These are phyloP conservation scores for Phytopythium litorale DNA, from an alignment of 352 stramenopile genomes.

Conservation along the genomic window DNA sequence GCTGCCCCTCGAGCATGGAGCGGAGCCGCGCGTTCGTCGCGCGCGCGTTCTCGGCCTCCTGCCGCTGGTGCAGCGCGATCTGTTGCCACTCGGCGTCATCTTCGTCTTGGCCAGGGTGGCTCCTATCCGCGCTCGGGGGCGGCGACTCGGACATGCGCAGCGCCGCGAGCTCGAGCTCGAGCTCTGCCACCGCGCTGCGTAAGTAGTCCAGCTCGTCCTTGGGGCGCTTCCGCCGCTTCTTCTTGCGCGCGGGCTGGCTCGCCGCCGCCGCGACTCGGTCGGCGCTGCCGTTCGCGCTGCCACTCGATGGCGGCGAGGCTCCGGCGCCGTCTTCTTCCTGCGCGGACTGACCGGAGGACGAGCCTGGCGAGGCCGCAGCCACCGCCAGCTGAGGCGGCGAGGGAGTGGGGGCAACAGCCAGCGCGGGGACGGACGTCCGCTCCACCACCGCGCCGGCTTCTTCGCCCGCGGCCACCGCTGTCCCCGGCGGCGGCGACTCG, in stretches of 20 bases:
- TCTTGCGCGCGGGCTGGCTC: constrained; percentile 10
- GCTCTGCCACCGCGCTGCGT: constrained; percentile 23
- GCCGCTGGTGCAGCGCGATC: constrained; percentile 24
- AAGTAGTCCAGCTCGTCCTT: constrained; percentile 40
- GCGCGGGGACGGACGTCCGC: not conserved
- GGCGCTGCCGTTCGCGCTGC: not conserved
- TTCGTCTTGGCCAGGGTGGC: constrained; percentile 4
- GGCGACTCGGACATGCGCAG: constrained; percentile 10
- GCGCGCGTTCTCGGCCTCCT: constrained; percentile 18
- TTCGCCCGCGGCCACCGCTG: not conserved
- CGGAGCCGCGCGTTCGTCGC: constrained; percentile 28
- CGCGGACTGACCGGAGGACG: not conserved
- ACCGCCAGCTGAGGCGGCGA: not conserved
- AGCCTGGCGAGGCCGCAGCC: constrained; percentile 1
- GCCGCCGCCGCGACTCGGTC: not conserved
- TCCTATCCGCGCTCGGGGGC: constrained; percentile 1
- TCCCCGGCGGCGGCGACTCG: constrained; percentile 8
- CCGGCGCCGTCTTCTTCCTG: constrained; percentile 6
- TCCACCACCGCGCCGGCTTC: not conserved
- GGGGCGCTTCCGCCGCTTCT: constrained; percentile 25
- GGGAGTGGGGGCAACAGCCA: not conserved
- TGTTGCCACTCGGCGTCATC: constrained; percentile 23
- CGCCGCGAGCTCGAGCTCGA: constrained; percentile 23
- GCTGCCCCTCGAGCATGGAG: constrained; percentile 25
- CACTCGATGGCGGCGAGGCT: not conserved